A percentile compares a stretch with the other conserved stretches of the same genome.
Evolutionary conservation across 257 asterid genomes (phyloP).

Genomic region (Lycium barbarum): DNA sequence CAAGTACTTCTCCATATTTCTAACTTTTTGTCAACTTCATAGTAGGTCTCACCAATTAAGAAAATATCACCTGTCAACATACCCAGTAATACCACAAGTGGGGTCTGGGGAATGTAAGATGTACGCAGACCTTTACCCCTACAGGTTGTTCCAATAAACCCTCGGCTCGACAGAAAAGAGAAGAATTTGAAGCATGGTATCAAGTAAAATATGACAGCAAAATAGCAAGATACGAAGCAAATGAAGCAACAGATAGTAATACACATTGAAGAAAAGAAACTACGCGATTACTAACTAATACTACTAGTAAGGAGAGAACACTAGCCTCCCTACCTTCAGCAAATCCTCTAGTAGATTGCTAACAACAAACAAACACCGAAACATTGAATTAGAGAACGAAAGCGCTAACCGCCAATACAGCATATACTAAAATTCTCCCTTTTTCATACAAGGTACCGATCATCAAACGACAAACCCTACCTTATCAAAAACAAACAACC

Average conservation of each 20-base stretch:
- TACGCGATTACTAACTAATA: too few species aligned
- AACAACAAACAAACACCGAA: not conserved
- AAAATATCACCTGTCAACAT: not conserved
- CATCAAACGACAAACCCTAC: not conserved
- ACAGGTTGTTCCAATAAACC: too few species aligned
- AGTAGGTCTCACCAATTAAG: not conserved
- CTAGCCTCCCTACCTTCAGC: not conserved
- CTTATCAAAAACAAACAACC: not conserved
- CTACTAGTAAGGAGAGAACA: too few species aligned
- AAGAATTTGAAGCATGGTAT: too few species aligned
- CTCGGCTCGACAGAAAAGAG: too few species aligned
- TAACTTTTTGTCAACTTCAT: not conserved
- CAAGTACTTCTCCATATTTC: not conserved
- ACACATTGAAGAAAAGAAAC: too few species aligned
- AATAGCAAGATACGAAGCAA: too few species aligned
- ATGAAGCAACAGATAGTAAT: too few species aligned
- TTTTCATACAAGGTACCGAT: not conserved
- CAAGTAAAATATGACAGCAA: too few species aligned
- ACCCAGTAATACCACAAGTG: not conserved
- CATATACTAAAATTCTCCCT: not conserved
- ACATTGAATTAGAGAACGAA: too few species aligned
- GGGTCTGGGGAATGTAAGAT: not conserved
- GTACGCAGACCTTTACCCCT: too few species aligned
- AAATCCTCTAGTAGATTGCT: not conserved
- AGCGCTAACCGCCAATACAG: too few species aligned